Evolutionary conservation across 306 rosid species (phyloP).

Genomic region (Phaseolus lunatus): DNA sequence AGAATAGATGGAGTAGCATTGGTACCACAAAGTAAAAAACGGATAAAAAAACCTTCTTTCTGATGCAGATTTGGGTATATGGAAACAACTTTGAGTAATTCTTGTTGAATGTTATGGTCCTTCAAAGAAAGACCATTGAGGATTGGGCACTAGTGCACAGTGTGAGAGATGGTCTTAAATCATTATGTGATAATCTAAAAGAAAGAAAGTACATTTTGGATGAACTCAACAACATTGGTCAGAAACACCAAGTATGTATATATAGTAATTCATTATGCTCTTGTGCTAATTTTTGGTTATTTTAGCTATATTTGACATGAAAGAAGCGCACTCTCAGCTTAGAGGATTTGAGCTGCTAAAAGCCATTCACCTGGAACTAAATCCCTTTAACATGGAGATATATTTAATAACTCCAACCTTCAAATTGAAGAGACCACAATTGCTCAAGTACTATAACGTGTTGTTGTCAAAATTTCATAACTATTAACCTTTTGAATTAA

Average conservation of each 20-base stretch:
- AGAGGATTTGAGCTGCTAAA: conserved; percentile 89
- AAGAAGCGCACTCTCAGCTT: conserved; percentile 63
- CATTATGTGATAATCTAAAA: conserved; percentile 72
- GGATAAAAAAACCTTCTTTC: background rate
- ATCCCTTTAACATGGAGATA: conserved; percentile 86
- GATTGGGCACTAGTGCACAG: conserved; percentile 75
- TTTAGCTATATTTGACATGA: conserved; percentile 44
- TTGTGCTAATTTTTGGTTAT: conserved; percentile 8
- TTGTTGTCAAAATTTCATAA: background rate
- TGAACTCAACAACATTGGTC: conserved; percentile 78
- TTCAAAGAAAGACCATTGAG: conserved; percentile 73
- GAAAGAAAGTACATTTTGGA: conserved; percentile 79
- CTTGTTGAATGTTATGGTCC: conserved; percentile 90
- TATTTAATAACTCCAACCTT: conserved; percentile 90
- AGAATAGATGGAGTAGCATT: background rate
- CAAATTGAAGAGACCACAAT: conserved; percentile 86
- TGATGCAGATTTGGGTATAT: conserved; percentile 86
- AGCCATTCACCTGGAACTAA: conserved; percentile 84
- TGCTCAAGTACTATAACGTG: conserved; percentile 77
- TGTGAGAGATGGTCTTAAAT: conserved; percentile 65
- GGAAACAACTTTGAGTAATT: conserved; percentile 97
- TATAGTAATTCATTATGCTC: conserved; percentile 5
- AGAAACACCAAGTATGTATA: conserved; percentile 70
- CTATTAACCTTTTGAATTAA: background rate
- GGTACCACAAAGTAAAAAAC: background rate